Base-by-base conservation (phyloP, 2,329 filamentous ascomycete genomes). In the Ceratocystis papillata region DNA sequence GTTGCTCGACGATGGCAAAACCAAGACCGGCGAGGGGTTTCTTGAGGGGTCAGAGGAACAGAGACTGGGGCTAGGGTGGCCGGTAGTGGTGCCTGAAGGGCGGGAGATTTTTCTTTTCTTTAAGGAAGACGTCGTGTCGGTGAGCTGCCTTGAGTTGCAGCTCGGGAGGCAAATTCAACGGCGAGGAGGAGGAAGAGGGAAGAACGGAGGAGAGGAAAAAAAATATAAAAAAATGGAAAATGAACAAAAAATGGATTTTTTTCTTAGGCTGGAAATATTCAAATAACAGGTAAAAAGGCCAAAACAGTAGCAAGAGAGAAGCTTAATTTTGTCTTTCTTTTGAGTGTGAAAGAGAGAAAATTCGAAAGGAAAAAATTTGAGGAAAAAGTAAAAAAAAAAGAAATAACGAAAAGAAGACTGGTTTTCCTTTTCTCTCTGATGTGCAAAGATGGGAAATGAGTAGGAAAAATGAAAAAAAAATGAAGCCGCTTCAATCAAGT, bases 111-210 rank as follows among this genome's bases (percentile, higher is more conserved):
- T 87, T 80, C 84, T 81, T 84, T 87, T 87, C 83, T 87, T 87
- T 81, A 78, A 80, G 79, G 83, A 86, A 84, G 84, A 86, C 84
- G 84, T 87, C 76, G 81, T 87, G 84, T 82, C 79, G 75, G 80
- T 77, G 84, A 87, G 84, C 84, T 86, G 83, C 84, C 75, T 75
- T 57, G 71, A 72, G 37, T 33, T 60, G 82, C 82, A 85, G 82
- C 82, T 85, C 82, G 76, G 72, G 73, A 70, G 67, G 70, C 64
- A 41, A 15, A 41, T 41, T 41, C 37, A 41, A 41, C 37, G 37
- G 37, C 37, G 37, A 41, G 37, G 10, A 41, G 12, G 37, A 41
- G 65, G 63, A 48, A 55, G 48, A 17, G 50, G 62, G 65, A 22
- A 41, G 64, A 68, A 69, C 63, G 64, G 65, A 45, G 48, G 63